These are phyloP conservation scores for Gossypium davidsonii DNA, from an alignment of 441 rosid genomes.

Conservation along the genomic window DNA sequence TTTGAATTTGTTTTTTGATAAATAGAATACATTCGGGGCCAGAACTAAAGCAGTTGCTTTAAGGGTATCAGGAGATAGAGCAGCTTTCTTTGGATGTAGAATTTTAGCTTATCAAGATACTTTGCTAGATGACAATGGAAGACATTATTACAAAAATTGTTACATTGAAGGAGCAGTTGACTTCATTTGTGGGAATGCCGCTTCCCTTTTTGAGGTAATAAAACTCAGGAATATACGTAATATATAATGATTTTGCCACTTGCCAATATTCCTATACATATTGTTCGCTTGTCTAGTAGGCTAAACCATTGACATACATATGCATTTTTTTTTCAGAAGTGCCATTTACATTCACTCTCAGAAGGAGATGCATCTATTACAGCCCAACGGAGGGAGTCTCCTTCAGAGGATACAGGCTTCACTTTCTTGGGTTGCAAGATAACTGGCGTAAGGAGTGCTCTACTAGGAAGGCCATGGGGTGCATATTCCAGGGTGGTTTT, in stretches of 20 bases:
- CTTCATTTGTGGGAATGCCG: constrained; percentile 49
- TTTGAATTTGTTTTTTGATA: neutral
- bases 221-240: neutral
- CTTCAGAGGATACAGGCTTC: constrained; percentile 53
- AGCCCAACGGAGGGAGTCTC: constrained; percentile 48
- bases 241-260: neutral
- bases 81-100: constrained; percentile 40
- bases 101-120: constrained; percentile 46
- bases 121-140: constrained; percentile 41
- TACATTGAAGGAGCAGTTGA: constrained; percentile 51
- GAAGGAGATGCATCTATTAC: constrained; percentile 42
- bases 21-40: constrained; percentile 46
- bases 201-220: constrained; percentile 29
- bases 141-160: constrained; percentile 46
- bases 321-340: constrained; percentile 9
- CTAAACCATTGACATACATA: neutral
- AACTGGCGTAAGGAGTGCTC: constrained; percentile 50
- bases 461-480: constrained; percentile 67
- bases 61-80: constrained; percentile 48
- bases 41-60: constrained; percentile 48
- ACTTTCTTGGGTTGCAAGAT: constrained; percentile 52
- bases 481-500: constrained; percentile 50
- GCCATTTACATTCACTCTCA: constrained; percentile 47
- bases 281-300: neutral
- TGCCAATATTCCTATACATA: neutral